A percentile compares a stretch with the other conserved stretches of the same genome.
Conservation (phyloP, 768 basidiomycete species). For the Lenzites betulinus region DNA sequence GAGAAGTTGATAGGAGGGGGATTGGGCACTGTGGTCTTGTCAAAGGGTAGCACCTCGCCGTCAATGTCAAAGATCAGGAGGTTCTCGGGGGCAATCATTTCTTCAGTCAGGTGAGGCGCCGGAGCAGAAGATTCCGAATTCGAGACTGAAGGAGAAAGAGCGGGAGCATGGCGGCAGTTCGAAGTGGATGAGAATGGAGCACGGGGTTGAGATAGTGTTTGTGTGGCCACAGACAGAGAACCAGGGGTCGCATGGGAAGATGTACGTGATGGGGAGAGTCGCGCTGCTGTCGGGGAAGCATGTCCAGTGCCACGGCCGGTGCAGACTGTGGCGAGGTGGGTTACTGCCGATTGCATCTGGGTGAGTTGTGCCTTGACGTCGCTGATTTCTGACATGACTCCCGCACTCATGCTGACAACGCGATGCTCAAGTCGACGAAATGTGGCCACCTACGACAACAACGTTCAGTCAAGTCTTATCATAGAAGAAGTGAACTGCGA, state of each 20-base stretch:
- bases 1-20: slow-evolving; percentile 17
- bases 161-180: background rate
- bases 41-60: background rate
- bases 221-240: too few species aligned
- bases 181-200: background rate
- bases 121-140: background rate
- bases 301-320: background rate
- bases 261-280: too few species aligned
- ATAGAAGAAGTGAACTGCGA: too few species aligned
- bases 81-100: too few species aligned
- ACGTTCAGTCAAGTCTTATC: too few species aligned
- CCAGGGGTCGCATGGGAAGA: too few species aligned
- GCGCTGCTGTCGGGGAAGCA: too few species aligned
- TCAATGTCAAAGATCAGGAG: slow-evolving; percentile 4
- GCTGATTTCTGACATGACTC: background rate
- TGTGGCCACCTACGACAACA: too few species aligned
- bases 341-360: too few species aligned
- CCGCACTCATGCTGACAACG: background rate
- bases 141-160: background rate
- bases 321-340: too few species aligned
- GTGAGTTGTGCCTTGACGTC: background rate
- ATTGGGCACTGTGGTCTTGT: slow-evolving; percentile 3
- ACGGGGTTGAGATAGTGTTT: background rate
- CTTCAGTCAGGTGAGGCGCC: too few species aligned
- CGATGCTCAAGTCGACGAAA: background rate